phyloP scores from a whole-genome alignment of 208 protist genomes.

The Angomonas deanei region DNA sequence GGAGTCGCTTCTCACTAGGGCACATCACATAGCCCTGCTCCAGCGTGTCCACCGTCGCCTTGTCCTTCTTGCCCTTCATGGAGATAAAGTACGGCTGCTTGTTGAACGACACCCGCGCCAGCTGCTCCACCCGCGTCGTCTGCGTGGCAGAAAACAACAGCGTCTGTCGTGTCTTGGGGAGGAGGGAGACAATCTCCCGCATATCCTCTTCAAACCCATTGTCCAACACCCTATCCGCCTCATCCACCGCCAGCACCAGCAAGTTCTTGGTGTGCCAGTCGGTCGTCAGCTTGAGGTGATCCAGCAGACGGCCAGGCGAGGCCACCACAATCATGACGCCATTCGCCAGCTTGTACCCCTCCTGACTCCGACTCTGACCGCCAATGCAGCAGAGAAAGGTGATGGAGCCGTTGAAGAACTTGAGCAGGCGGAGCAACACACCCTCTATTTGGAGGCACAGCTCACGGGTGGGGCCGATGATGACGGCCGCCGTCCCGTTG shows the following conservation, averaged over 20 bases:
- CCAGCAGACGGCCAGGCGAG: slow-evolving; percentile 94
- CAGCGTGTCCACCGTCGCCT: slow-evolving; percentile 91
- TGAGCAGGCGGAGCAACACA: slow-evolving; percentile 92
- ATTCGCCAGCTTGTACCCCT: slow-evolving; percentile 83
- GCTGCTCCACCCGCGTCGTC: slow-evolving; percentile 97
- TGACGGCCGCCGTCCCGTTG: slow-evolving; percentile 96
- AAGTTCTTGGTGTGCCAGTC: slow-evolving; percentile 97
- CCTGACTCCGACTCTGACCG: slow-evolving; percentile 86
- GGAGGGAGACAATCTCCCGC: slow-evolving; percentile 97
- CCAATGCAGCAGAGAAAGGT: slow-evolving; percentile 90
- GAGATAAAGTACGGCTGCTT: slow-evolving; percentile 94
- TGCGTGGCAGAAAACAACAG: slow-evolving; percentile 99
- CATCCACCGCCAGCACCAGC: slow-evolving; percentile 97
- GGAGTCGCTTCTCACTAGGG: slow-evolving; percentile 92
- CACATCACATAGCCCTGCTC: slow-evolving; percentile 98
- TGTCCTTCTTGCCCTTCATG: slow-evolving; percentile 90
- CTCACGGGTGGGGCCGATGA: slow-evolving; percentile 99
- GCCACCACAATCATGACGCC: slow-evolving; percentile 90
- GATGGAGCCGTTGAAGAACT: slow-evolving; percentile 86
- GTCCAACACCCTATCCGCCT: slow-evolving; percentile 98
- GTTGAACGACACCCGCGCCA: slow-evolving; percentile 94
- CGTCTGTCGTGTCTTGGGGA: slow-evolving; percentile 96
- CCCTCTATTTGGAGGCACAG: slow-evolving; percentile 98
- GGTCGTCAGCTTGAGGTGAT: slow-evolving; percentile 97
- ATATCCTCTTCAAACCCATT: slow-evolving; percentile 98